Evolutionary conservation across 768 basidiomycete species (phyloP), one percentile per base, ranked within the genome.

Genomic region (Hebeloma cylindrosporum): DNA sequence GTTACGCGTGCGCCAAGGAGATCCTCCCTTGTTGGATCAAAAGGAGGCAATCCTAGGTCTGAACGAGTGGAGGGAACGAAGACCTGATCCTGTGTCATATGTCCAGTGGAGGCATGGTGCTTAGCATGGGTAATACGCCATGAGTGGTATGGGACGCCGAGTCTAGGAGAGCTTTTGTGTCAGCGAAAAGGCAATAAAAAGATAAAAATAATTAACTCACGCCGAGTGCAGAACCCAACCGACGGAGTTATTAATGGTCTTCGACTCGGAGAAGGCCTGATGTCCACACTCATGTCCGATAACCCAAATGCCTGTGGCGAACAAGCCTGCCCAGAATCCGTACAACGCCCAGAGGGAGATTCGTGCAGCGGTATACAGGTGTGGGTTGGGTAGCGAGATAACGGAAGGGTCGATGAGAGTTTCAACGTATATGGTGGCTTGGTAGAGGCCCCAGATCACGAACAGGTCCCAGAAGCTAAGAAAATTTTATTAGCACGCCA

Each of bases 251-350:
- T 98, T 98, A 67, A 96, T 76, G 22, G 73, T 63, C 72, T 94
- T 95, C 41, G 85, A 93, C 53, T 93, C 84, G 1, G 93, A 97
- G 74, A 92, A 99, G 0, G 90, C 88, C 65, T 95, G 93, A 65
- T 99, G 95, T 22, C 95, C 95, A 56, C 91, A 93, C 68, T 97
- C 93, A 61, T 95, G 93, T 34, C 85, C 93, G 48, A 95, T 72
- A 52, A 93, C 86, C 95, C 95, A 97, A 40, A 97, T 72, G 48
- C 95, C 95, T 14, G 94, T 97, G 4, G 76, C 85, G 48, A 93
- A 88, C 22, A 95, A 80, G 43, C 95, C 93, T 4, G 84, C 69
- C 60, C 77, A 79, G 69, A 95, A 88, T 22, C 82, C 75, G 65
- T 95, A 95, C 31, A 88, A 52, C 2, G 85, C 72, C 91, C 91